Evolutionary conservation across 108 stramenopile species (phyloP).

Genomic region (Cylindrotheca fusiformis): DNA sequence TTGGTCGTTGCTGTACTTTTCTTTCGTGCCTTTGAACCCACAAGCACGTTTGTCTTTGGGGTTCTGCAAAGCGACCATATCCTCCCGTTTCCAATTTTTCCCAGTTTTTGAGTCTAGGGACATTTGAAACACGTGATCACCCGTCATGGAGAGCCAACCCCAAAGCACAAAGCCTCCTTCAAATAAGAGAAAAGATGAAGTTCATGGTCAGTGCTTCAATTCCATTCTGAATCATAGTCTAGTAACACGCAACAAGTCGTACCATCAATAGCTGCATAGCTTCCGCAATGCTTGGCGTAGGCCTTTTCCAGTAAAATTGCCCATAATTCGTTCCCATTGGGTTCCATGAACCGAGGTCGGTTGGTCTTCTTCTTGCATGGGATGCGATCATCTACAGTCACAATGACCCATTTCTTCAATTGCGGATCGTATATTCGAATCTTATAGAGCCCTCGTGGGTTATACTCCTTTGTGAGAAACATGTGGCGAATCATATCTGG

Average conservation of each 20-base stretch:
- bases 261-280: conserved; percentile 67
- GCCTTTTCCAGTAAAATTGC: conserved; percentile 94
- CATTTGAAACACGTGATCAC: conserved; percentile 51
- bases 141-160: conserved; percentile 74
- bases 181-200: conserved; percentile 12
- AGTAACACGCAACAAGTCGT: conserved; percentile 44
- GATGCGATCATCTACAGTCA: conserved; percentile 41
- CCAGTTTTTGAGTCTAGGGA: conserved; percentile 14
- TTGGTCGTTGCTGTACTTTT: conserved; percentile 39
- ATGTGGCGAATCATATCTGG: conserved; percentile 55
- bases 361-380: conserved; percentile 28
- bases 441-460: conserved; percentile 17
- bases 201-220: conserved; percentile 60
- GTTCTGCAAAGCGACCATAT: conserved; percentile 37
- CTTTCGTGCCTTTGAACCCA: conserved; percentile 35
- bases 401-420: conserved; percentile 35
- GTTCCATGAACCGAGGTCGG: conserved; percentile 54
- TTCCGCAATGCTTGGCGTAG: conserved; percentile 88
- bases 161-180: conserved; percentile 76
- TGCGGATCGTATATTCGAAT: conserved; percentile 39
- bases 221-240: no score
- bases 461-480: conserved; percentile 31
- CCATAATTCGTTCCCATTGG: conserved; percentile 82
- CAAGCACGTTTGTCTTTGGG: conserved; percentile 40
- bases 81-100: conserved; percentile 36